phyloP scores from a whole-genome alignment of 75 land plant genomes.

The Picea glauca region DNA sequence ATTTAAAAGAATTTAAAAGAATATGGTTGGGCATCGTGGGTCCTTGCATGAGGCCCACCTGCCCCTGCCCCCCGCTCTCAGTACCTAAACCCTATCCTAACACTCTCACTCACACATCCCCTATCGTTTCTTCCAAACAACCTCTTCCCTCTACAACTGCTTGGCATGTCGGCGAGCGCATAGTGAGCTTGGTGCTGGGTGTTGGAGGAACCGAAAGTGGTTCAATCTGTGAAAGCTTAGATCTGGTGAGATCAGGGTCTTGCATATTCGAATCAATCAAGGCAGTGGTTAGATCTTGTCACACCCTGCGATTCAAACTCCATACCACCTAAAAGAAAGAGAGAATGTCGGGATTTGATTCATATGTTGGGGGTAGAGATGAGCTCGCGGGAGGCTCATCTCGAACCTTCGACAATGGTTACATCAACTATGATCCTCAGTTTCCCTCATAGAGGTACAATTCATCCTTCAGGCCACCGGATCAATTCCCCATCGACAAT shows the following conservation, averaged over 20 bases:
- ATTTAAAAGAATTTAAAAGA: no score
- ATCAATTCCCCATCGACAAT: neutral
- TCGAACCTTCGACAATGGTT: constrained; percentile 52
- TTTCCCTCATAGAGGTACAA: constrained; percentile 32
- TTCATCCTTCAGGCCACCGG: constrained; percentile 2
- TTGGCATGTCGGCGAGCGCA: no score
- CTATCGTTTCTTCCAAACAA: no score
- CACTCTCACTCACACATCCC: no score
- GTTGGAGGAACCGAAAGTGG: no score
- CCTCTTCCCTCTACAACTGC: no score
- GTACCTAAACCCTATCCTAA: no score
- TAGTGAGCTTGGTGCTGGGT: no score
- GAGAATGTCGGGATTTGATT: neutral
- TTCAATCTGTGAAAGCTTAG: neutral
- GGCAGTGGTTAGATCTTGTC: neutral
- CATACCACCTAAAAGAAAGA: no score
- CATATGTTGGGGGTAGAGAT: constrained; percentile 21
- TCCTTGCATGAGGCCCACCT: no score
- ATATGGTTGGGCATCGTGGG: no score
- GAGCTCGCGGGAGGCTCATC: neutral
- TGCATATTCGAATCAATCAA: neutral
- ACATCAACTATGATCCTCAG: constrained; percentile 37
- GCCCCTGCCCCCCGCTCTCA: no score
- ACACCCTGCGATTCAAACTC: neutral
- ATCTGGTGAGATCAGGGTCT: neutral